phyloP scores from a whole-genome alignment of 1,284 basidiomycete genomes.

The Meripilus lineatus region DNA sequence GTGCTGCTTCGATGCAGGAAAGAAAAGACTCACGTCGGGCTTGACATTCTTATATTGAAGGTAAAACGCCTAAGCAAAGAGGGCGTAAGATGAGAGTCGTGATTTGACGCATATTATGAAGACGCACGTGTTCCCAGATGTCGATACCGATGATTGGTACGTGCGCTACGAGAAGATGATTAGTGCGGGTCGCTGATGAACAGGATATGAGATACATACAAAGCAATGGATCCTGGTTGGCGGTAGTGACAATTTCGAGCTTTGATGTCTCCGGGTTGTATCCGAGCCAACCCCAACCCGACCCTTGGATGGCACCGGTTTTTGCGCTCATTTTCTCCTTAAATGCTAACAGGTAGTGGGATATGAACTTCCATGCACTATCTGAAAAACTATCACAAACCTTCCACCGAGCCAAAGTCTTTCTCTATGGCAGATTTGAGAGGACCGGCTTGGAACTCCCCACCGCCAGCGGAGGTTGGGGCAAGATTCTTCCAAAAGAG shows the following conservation, averaged over 20 bases:
- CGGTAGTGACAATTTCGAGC: slow-evolving; percentile 74
- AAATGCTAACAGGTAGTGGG: slow-evolving; percentile 31
- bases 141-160: slow-evolving; percentile 86
- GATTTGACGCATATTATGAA: neutral
- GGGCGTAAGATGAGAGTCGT: neutral
- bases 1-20: slow-evolving; percentile 2
- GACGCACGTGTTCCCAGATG: slow-evolving; percentile 69
- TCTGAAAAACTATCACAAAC: neutral
- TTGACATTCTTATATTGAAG: slow-evolving; percentile 78
- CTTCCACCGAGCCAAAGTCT: slow-evolving; percentile 82
- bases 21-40: slow-evolving; percentile 48
- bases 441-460: slow-evolving; percentile 65
- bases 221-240: slow-evolving; percentile 89
- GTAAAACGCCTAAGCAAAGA: slow-evolving; percentile 68
- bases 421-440: slow-evolving; percentile 80
- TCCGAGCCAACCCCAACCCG: slow-evolving; percentile 92
- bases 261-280: slow-evolving; percentile 56
- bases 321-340: slow-evolving; percentile 80
- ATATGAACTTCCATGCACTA: neutral
- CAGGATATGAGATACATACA: slow-evolving; percentile 8
- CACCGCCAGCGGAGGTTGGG: slow-evolving; percentile 56
- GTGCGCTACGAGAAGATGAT: slow-evolving; percentile 30
- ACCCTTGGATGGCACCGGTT: slow-evolving; percentile 83
- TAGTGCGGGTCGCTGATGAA: neutral
- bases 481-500: slow-evolving; percentile 98